Percentiles rank a stretch among this genome's conserved stretches.
These are phyloP conservation scores for Phylloporus arenicola DNA, from an alignment of 768 basidiomycete species.

Conservation along the genomic window DNA sequence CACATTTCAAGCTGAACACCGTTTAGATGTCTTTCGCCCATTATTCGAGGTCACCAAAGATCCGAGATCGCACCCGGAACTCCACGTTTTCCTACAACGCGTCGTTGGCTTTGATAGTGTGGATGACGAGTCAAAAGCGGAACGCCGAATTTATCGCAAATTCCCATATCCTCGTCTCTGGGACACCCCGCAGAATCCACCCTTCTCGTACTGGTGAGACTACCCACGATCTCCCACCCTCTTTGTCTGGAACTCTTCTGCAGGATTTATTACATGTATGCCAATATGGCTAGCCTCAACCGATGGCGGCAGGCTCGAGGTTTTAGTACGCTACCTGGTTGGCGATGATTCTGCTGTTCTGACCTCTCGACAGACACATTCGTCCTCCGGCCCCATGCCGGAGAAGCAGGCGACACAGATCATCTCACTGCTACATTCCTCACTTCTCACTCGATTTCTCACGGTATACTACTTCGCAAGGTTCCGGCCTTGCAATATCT, in stretches of 20 bases:
- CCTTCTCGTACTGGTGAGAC: conserved; percentile 89
- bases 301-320: conserved; percentile 84
- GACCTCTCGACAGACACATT: conserved; percentile 69
- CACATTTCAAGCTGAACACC: background rate
- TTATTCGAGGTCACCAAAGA: conserved; percentile 95
- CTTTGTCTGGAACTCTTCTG: conserved; percentile 3
- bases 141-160: conserved; percentile 87
- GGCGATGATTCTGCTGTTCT: conserved; percentile 1
- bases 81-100: conserved; percentile 92
- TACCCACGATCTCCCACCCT: background rate
- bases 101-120: conserved; percentile 98
- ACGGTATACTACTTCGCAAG: conserved; percentile 96
- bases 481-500: conserved; percentile 96
- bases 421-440: conserved; percentile 95
- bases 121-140: conserved; percentile 94
- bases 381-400: conserved; percentile 93
- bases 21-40: conserved; percentile 82
- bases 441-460: conserved; percentile 95
- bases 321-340: conserved; percentile 66
- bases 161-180: conserved; percentile 89
- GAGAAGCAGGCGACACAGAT: conserved; percentile 97
- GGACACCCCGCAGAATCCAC: conserved; percentile 86
- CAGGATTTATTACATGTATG: conserved; percentile 97
- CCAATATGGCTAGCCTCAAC: conserved; percentile 93
- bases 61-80: conserved; percentile 83